These are phyloP conservation scores for Diplodia mutila DNA, from an alignment of 2,329 filamentous ascomycete genomes.

Conservation along the genomic window DNA sequence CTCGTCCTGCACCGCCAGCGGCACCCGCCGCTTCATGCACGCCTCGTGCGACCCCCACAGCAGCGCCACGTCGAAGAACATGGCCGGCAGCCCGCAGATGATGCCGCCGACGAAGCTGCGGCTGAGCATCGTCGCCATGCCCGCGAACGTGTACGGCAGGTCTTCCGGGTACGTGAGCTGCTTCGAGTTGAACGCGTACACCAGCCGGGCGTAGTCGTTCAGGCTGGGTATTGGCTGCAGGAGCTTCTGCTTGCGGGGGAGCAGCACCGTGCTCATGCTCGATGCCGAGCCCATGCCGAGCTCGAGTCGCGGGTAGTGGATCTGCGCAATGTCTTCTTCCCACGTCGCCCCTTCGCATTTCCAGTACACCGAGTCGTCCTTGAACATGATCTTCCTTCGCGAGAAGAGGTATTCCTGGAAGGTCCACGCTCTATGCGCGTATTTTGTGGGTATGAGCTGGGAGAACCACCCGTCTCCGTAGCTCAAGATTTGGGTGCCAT, in stretches of 20 bases:
- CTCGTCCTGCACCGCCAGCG: not conserved
- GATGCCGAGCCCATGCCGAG: not conserved
- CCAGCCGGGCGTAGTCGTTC: not conserved
- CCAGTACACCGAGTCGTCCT: slow-evolving; percentile 23
- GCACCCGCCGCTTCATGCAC: slow-evolving; percentile 12
- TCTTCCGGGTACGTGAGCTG: slow-evolving; percentile 25
- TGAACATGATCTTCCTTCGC: slow-evolving; percentile 23
- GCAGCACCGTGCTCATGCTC: not conserved
- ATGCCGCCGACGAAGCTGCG: slow-evolving; percentile 28
- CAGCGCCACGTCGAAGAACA: slow-evolving; percentile 29
- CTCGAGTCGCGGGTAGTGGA: not conserved
- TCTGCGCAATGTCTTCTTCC: slow-evolving; percentile 25
- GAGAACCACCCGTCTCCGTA: slow-evolving; percentile 21
- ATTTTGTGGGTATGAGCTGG: slow-evolving; percentile 17
- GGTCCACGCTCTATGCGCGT: slow-evolving; percentile 26
- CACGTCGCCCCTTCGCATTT: slow-evolving; percentile 7
- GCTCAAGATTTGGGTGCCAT: not conserved
- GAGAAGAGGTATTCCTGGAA: slow-evolving; percentile 28
- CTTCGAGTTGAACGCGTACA: slow-evolving; percentile 4
- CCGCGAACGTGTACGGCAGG: slow-evolving; percentile 27
- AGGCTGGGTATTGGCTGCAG: not conserved
- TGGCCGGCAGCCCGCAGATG: slow-evolving; percentile 29
- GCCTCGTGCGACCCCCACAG: slow-evolving; percentile 28
- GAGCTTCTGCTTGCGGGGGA: not conserved
- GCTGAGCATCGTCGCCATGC: slow-evolving; percentile 20